Evolutionary conservation across 805 yeast species (phyloP).

Genomic region (Komagataella populi): DNA sequence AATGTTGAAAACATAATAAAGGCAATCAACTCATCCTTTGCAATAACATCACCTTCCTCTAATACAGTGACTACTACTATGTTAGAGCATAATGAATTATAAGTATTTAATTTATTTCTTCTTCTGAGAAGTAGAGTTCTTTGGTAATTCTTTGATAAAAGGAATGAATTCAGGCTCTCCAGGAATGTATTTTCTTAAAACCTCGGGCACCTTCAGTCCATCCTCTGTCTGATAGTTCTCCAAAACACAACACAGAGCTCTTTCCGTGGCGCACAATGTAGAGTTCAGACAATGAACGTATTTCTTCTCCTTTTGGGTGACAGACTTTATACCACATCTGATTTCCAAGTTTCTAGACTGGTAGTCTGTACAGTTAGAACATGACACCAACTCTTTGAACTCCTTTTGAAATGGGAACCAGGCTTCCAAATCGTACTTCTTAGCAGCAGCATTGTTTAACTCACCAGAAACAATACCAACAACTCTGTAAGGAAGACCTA

Average conservation of each 20-base stretch:
- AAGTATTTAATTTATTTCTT: slow-evolving; percentile 14
- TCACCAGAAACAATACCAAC: slow-evolving; percentile 98
- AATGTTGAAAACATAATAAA: not conserved
- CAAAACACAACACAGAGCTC: slow-evolving; percentile 93
- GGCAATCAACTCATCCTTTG: not conserved
- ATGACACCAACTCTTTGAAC: slow-evolving; percentile 94
- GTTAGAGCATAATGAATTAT: not conserved
- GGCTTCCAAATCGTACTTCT: slow-evolving; percentile 97
- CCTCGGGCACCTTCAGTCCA: slow-evolving; percentile 89
- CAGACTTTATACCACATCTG: slow-evolving; percentile 95
- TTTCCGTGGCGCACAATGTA: slow-evolving; percentile 93
- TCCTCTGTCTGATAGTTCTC: slow-evolving; percentile 98
- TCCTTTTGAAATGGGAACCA: slow-evolving; percentile 99
- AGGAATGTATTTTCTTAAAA: slow-evolving; percentile 89
- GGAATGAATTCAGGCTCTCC: slow-evolving; percentile 98
- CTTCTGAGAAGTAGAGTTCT: slow-evolving; percentile 80
- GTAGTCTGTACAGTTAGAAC: slow-evolving; percentile 98
- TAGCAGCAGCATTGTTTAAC: slow-evolving; percentile 97
- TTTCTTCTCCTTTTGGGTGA: slow-evolving; percentile 90
- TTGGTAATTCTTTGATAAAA: slow-evolving; percentile 79
- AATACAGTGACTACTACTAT: not conserved
- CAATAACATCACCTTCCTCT: not conserved
- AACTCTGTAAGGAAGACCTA: slow-evolving; percentile 90
- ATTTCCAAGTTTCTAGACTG: slow-evolving; percentile 98
- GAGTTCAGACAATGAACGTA: slow-evolving; percentile 98